Evolutionary conservation across 2,329 filamentous ascomycete species (phyloP), one percentile per base, ranked within the genome.

Genomic region (Aspergillus versicolor): DNA sequence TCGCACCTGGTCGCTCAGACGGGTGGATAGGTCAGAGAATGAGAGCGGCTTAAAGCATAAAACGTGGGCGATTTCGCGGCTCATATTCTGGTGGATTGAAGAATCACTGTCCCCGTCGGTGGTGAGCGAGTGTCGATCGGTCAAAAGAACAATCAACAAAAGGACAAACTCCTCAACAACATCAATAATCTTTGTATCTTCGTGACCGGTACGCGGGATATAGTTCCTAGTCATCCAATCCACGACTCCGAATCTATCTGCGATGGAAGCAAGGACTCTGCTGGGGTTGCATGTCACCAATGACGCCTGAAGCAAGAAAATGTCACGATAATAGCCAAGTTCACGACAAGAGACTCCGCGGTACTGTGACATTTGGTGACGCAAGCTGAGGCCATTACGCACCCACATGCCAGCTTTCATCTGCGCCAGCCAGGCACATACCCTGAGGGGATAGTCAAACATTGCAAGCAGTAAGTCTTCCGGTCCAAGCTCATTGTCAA

Each of bases 371-470:
- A 95, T 94, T 74, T 99, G 94, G 72, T 99, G 94, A 40, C 93
- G 87, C 51, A 99, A 83, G 67, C 93, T 97, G 69, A 99, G 91
- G 2, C 94, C 94, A 70, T 99, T 99, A 55, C 94, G 87, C 61
- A 99, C 93, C 94, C 95, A 99, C 87, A 97, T 96, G 51, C 92
- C 91, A 17, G 93, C 92, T 73, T 96, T 96, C 86, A 99, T 97
- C 77, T 99, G 95, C 5, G 94, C 90, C 32, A 99, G 81, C 94
- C 94, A 99, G 19, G 91, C 92, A 71, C 92, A 97, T 0, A 97
- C 92, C 52, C 95, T 85, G 4, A 99, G 80, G 0, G 95, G 93
- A 67, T 91, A 96, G 72, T 99, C 94, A 67, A 99, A 96, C 51
- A 92, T 85, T 2, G 90, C 88, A 72, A 96, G 87, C 21, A 96